Percentiles rank a stretch among this genome's conserved stretches.
phyloP scores from a whole-genome alignment of 192 early-diverging fungal species.

The Neocallimastix lanati region DNA sequence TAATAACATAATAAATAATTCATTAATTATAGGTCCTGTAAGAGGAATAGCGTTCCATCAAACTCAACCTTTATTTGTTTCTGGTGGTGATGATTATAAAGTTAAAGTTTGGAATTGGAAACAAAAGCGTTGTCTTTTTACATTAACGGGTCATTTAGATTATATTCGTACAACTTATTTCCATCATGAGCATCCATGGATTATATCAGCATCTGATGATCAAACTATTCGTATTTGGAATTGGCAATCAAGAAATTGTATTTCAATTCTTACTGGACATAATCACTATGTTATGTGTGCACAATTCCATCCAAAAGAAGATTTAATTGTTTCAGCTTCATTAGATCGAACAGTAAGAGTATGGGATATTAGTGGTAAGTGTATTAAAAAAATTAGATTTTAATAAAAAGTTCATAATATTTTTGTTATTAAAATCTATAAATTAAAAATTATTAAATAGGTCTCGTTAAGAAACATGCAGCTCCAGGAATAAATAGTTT shows the following conservation, averaged over 20 bases:
- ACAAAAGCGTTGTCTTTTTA: conserved; percentile 85
- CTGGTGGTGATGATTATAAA: conserved; percentile 98
- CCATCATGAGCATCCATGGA: conserved; percentile 97
- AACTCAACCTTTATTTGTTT: conserved; percentile 90
- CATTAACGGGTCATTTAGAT: conserved; percentile 92
- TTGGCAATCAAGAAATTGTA: conserved; percentile 97
- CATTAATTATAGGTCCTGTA: conserved; percentile 66
- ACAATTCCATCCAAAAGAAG: conserved; percentile 95
- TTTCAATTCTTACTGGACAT: conserved; percentile 92
- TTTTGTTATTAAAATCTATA: too few species aligned
- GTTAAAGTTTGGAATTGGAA: conserved; percentile 99
- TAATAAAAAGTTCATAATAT: too few species aligned
- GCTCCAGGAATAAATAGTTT: conserved; percentile 18
- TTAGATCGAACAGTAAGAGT: conserved; percentile 94
- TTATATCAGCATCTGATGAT: conserved; percentile 88
- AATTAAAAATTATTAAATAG: too few species aligned
- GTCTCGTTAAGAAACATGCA: conserved; percentile 64
- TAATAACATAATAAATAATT: not conserved
- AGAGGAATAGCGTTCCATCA: conserved; percentile 91
- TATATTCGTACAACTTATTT: conserved; percentile 94
- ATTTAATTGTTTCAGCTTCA: conserved; percentile 86
- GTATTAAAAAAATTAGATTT: too few species aligned
- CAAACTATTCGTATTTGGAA: conserved; percentile 99
- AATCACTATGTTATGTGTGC: conserved; percentile 99
- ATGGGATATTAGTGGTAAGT: conserved; percentile 92